These are phyloP conservation scores for Ophiorrhiza pumila DNA, from an alignment of 257 asterid species.

Conservation along the genomic window DNA sequence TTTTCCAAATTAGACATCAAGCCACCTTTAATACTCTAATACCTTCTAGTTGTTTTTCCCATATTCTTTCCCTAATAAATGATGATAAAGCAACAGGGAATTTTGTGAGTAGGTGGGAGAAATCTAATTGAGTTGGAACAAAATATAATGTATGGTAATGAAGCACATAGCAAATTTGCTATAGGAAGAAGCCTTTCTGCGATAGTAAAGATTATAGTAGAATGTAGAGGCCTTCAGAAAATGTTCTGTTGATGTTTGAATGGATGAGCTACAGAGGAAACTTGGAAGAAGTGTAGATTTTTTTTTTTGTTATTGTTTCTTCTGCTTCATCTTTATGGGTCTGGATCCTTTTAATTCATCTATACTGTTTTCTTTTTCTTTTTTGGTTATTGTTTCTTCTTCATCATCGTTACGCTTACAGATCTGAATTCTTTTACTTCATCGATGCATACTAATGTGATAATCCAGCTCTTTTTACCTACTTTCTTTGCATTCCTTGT, in stretches of 20 bases:
- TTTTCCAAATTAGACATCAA: no score
- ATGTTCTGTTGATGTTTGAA: neutral
- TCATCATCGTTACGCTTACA: neutral
- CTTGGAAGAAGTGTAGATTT: neutral
- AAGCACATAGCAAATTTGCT: neutral
- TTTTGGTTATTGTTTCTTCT: neutral
- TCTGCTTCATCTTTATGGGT: neutral
- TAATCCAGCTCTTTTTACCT: neutral
- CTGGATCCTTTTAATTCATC: neutral
- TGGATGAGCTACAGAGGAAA: neutral
- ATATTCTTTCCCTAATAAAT: no score
- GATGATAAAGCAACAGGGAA: no score
- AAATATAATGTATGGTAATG: neutral
- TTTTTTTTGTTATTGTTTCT: neutral
- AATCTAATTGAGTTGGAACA: no score
- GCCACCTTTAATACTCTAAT: no score
- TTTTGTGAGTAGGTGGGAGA: no score
- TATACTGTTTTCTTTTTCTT: neutral
- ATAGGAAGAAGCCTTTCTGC: neutral
- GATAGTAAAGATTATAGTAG: neutral
- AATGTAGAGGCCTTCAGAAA: neutral
- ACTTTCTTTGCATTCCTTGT: neutral
- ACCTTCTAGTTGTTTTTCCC: no score
- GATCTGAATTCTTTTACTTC: neutral
- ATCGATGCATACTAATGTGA: neutral